phyloP scores from a whole-genome alignment of 768 basidiomycete genomes.

The Terana coerulea region DNA sequence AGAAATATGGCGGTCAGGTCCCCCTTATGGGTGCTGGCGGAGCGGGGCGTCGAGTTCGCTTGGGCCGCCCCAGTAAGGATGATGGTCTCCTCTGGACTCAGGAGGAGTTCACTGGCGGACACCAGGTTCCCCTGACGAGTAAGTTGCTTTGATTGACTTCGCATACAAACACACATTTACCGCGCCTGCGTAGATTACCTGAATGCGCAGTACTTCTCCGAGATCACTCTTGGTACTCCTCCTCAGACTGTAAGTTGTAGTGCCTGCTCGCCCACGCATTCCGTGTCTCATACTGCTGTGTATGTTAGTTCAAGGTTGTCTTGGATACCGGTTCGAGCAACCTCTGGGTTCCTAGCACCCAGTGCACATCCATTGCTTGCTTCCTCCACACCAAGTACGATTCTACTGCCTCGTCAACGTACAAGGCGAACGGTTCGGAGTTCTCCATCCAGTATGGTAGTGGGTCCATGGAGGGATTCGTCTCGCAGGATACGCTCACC shows the following conservation, averaged over 20 bases:
- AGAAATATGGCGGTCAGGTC: constrained; percentile 81
- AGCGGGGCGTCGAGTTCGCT: constrained; percentile 56
- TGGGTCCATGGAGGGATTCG: constrained; percentile 94
- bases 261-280: background rate
- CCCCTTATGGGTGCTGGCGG: constrained; percentile 77
- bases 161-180: constrained; percentile 12
- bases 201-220: constrained; percentile 96
- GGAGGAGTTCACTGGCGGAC: constrained; percentile 71
- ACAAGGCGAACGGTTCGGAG: constrained; percentile 84
- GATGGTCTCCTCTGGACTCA: constrained; percentile 82
- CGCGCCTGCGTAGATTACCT: constrained; percentile 70
- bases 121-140: constrained; percentile 89
- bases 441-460: constrained; percentile 95
- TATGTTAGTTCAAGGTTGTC: constrained; percentile 80
- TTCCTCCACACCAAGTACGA: constrained; percentile 96
- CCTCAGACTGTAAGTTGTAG: constrained; percentile 62
- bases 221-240: constrained; percentile 80
- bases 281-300: background rate
- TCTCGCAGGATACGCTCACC: constrained; percentile 74
- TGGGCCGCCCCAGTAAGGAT: constrained; percentile 35
- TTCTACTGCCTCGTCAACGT: constrained; percentile 68
- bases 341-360: constrained; percentile 85
- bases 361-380: constrained; percentile 87
- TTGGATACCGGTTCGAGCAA: constrained; percentile 94
- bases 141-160: constrained; percentile 24